These are phyloP conservation scores for Stephania japonica DNA, from an alignment of 164 flowering plant genomes.

Conservation along the genomic window DNA sequence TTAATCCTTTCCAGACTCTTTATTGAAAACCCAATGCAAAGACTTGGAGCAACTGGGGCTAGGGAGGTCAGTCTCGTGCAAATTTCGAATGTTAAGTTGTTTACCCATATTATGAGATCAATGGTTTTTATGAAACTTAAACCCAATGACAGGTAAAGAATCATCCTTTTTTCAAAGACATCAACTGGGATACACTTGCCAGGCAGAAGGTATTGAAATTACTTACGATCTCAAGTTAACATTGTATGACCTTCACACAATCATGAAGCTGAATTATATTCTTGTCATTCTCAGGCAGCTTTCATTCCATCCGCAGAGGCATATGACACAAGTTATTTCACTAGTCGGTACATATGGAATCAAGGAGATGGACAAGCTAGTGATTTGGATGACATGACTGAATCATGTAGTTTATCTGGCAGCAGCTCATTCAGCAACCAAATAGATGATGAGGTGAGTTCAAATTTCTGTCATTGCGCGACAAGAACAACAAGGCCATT, in stretches of 20 bases:
- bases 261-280: not conserved
- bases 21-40: slow-evolving; percentile 79
- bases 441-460: slow-evolving; percentile 73
- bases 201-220: slow-evolving; percentile 72
- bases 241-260: not conserved
- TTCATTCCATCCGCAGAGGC: slow-evolving; percentile 84
- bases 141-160: slow-evolving; percentile 63
- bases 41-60: slow-evolving; percentile 95
- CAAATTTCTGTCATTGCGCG: not conserved
- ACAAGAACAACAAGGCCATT: too few species aligned
- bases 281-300: slow-evolving; percentile 54
- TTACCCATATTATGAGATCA: not conserved
- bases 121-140: slow-evolving; percentile 1
- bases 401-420: slow-evolving; percentile 49
- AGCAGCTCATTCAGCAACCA: slow-evolving; percentile 63
- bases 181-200: slow-evolving; percentile 94
- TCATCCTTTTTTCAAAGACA: slow-evolving; percentile 72
- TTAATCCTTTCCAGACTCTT: slow-evolving; percentile 49
- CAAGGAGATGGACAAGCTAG: slow-evolving; percentile 56
- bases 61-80: slow-evolving; percentile 50
- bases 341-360: slow-evolving; percentile 92
- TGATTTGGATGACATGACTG: slow-evolving; percentile 75
- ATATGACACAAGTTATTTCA: slow-evolving; percentile 90
- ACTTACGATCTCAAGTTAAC: not conserved
- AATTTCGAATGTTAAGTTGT: not conserved